Evolutionary conservation across 2,329 filamentous ascomycete species (phyloP), one percentile per base, ranked within the genome.

Genomic region (Orbilia brochopaga): DNA sequence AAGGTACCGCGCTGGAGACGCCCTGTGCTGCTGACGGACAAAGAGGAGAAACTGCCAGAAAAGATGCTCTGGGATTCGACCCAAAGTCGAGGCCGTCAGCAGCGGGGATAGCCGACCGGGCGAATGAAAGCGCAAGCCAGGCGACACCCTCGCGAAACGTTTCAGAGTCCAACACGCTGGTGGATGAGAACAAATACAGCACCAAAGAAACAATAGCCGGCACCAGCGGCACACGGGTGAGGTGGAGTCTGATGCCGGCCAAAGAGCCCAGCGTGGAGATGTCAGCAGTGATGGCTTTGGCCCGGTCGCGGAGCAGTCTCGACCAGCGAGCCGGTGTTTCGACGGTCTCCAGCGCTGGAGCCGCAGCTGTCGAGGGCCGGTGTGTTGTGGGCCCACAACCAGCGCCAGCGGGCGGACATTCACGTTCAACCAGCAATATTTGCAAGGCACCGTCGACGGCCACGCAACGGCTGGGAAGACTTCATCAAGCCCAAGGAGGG

Each of bases 401-500:
- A n/a, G n/a, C n/a, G n/a, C n/a, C n/a, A n/a, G n/a, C n/a, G n/a
- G n/a, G n/a, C n/a, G n/a, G n/a, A n/a, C n/a, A n/a, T n/a, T n/a
- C n/a, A n/a, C n/a, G n/a, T n/a, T n/a, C n/a, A n/a, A 23, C 8
- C 44, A 48, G 6, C 44, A 19, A 7, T 40, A 24, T 60, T 54
- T 52, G 55, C 60, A 53, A 70, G 59, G 60, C 50, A 59, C 30
- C 30, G 30, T 60, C 35, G 19, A 64, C 24, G 59, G 51, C 66
- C 35, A 50, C 58, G 58, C 54, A 58, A 35, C 15, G 46, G 35
- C 58, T 59, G 53, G 63, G 59, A 54, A 30, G 23, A 59, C 40
- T 46, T 59, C 65, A 70, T 53, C 59, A 60, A 48, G 27, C 7
- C 15, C 42, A 35, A 40, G 50, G 66, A 54, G 66, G 66, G 66